Conservation (phyloP, 495 filamentous ascomycete species). For the Diplogelasinospora grovesii region DNA sequence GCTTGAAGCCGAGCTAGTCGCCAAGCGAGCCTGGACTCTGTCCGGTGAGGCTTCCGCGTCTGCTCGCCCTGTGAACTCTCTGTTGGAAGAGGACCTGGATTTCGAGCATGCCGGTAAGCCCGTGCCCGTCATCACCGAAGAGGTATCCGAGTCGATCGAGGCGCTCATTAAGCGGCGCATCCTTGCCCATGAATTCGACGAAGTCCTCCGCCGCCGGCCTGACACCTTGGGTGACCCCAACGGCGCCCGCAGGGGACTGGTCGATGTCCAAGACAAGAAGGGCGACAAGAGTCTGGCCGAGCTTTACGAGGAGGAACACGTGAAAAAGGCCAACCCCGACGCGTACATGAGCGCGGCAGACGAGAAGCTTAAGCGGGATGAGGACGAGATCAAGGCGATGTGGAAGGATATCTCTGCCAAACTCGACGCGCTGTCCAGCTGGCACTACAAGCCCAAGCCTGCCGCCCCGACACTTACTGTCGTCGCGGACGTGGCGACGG, state of each 20-base stretch:
- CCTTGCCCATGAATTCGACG: conserved; percentile 85
- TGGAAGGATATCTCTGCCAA: conserved; percentile 78
- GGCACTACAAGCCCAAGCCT: conserved; percentile 91
- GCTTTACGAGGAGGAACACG: conserved; percentile 88
- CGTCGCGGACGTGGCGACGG: conserved; percentile 79
- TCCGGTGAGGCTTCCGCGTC: conserved; percentile 79
- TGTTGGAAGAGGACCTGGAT: conserved; percentile 91
- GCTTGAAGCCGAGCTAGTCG: conserved; percentile 82
- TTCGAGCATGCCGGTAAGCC: conserved; percentile 96
- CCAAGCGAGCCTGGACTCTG: conserved; percentile 86
- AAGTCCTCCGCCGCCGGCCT: conserved; percentile 78
- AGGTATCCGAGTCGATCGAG: conserved; percentile 87
- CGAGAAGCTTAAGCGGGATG: conserved; percentile 74
- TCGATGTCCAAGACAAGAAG: conserved; percentile 85
- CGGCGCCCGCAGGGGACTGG: conserved; percentile 53
- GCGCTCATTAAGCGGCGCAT: conserved; percentile 92
- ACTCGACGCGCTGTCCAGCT: conserved; percentile 83
- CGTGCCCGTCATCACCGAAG: conserved; percentile 88
- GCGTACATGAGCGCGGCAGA: conserved; percentile 71
- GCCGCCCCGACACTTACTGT: conserved; percentile 72
- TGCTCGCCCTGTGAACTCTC: conserved; percentile 80
- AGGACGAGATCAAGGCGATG: conserved; percentile 74
- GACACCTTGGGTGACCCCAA: conserved; percentile 50
- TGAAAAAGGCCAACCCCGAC: conserved; percentile 68
- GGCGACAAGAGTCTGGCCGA: conserved; percentile 81